Percentiles rank a stretch among this genome's conserved stretches.
These are phyloP conservation scores for Mucor piriformis DNA, from an alignment of 371 early-diverging fungal species.

Conservation along the genomic window DNA sequence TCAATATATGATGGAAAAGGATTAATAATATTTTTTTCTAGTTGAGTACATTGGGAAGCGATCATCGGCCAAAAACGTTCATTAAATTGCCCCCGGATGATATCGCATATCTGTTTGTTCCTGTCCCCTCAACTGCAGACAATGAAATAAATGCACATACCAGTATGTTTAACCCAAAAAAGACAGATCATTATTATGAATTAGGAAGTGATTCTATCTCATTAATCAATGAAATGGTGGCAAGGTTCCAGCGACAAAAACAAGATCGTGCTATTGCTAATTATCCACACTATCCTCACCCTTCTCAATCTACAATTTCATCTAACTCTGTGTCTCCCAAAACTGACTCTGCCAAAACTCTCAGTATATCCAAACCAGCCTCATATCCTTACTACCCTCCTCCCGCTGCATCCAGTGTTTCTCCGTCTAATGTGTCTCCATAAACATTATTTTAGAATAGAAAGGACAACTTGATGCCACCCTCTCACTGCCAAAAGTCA, in stretches of 20 bases:
- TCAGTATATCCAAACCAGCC: no score
- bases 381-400: no score
- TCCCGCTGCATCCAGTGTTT: no score
- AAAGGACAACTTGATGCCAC: no score
- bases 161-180: constrained; percentile 57
- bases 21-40: not conserved
- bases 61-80: constrained; percentile 44
- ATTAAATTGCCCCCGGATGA: constrained; percentile 52
- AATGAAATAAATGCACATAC: constrained; percentile 57
- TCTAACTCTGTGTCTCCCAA: no score
- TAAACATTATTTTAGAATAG: no score
- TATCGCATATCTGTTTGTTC: constrained; percentile 35
- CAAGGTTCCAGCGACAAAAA: constrained; percentile 26
- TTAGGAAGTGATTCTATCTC: constrained; percentile 50
- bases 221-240: constrained; percentile 51
- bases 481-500: no score
- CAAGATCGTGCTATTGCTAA: not conserved
- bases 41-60: constrained; percentile 5
- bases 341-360: no score
- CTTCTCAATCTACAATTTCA: not conserved
- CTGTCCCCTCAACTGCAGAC: constrained; percentile 29
- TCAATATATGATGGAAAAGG: not conserved
- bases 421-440: no score
- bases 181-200: constrained; percentile 55
- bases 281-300: not conserved